Percentiles rank a stretch among this genome's conserved stretches.
phyloP scores from a whole-genome alignment of 2,329 filamentous ascomycete genomes.

The Hymenoscyphus salicellus region DNA sequence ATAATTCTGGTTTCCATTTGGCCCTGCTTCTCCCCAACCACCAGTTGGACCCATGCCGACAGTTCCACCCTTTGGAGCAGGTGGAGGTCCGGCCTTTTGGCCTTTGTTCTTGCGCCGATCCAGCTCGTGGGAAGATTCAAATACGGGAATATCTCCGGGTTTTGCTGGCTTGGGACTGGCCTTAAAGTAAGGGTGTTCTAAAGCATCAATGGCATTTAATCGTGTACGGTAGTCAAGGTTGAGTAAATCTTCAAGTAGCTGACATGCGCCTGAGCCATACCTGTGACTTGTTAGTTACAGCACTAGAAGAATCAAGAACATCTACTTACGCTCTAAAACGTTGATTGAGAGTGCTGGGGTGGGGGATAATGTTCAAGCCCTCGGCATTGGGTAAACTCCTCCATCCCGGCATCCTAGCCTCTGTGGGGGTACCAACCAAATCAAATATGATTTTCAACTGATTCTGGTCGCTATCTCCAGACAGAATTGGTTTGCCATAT shows the following conservation, averaged over 20 bases:
- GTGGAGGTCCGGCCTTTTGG: constrained; percentile 78
- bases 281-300: constrained; percentile 40
- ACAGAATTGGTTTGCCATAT: constrained; percentile 84
- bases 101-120: constrained; percentile 88
- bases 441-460: constrained; percentile 94
- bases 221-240: constrained; percentile 85
- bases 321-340: constrained; percentile 68
- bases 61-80: constrained; percentile 86
- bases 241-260: constrained; percentile 76
- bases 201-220: constrained; percentile 89
- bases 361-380: constrained; percentile 59
- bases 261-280: constrained; percentile 68
- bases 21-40: constrained; percentile 30
- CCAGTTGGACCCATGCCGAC: constrained; percentile 67
- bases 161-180: constrained; percentile 73
- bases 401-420: constrained; percentile 93
- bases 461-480: constrained; percentile 82
- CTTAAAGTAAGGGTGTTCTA: constrained; percentile 89
- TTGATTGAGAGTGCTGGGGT: constrained; percentile 64
- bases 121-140: constrained; percentile 95
- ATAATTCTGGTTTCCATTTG: constrained; percentile 14
- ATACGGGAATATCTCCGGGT: constrained; percentile 83
- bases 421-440: constrained; percentile 82
- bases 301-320: neutral
- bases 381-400: constrained; percentile 77